Percentiles rank a stretch among this genome's conserved stretches.
Conservation (phyloP, 2,329 filamentous ascomycete species). For the Zymoseptoria crescenta region DNA sequence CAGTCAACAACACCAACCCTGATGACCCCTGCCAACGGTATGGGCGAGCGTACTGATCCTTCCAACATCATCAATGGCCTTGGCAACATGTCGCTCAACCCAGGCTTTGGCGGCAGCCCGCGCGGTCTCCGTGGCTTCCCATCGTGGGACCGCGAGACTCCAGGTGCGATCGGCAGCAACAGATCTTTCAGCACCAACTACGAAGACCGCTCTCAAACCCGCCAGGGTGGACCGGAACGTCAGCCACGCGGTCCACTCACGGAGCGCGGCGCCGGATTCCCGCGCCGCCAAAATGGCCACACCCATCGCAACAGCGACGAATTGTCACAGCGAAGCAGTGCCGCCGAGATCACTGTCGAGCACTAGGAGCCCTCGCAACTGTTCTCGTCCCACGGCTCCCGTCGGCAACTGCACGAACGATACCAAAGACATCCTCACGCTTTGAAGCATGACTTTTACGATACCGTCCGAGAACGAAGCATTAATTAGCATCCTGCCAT, state of each 20-base stretch:
- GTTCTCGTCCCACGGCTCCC: background rate
- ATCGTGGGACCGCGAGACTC: constrained; percentile 51
- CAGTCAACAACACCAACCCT: constrained; percentile 59
- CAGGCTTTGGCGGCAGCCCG: constrained; percentile 47
- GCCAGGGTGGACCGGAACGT: constrained; percentile 45
- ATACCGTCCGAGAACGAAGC: constrained; percentile 6
- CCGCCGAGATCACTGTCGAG: constrained; percentile 57
- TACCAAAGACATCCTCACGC: background rate
- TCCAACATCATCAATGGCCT: constrained; percentile 55
- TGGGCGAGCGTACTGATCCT: constrained; percentile 24
- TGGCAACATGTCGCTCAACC: constrained; percentile 51
- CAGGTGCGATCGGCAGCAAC: constrained; percentile 57
- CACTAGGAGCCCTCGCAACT: constrained; percentile 32
- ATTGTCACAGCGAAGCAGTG: constrained; percentile 49
- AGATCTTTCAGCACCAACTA: constrained; percentile 53
- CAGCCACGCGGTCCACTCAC: constrained; percentile 55
- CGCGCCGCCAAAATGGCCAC: constrained; percentile 53
- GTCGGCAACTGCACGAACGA: background rate
- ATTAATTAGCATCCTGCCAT: constrained; percentile 14
- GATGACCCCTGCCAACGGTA: constrained; percentile 46
- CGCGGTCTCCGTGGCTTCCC: constrained; percentile 52
- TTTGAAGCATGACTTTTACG: constrained; percentile 14
- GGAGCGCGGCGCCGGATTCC: constrained; percentile 52
- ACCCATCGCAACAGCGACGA: constrained; percentile 56
- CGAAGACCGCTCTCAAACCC: constrained; percentile 48